These are phyloP conservation scores for Sporormia fimetaria DNA, from an alignment of 495 filamentous ascomycete genomes.

Conservation along the genomic window DNA sequence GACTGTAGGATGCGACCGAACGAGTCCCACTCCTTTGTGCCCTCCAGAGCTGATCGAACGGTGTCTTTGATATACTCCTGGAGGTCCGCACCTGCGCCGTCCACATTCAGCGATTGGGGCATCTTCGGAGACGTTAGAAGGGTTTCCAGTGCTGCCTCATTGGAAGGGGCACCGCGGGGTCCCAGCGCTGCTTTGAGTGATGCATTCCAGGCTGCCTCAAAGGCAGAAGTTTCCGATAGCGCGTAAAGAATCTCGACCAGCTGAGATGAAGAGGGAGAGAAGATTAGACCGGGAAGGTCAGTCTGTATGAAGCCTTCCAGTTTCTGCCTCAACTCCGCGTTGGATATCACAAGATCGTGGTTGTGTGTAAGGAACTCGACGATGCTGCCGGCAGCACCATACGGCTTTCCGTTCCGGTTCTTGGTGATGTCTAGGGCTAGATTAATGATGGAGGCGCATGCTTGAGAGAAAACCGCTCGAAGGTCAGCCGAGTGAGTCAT, in stretches of 20 bases:
- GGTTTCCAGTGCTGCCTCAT: slow-evolving; percentile 24
- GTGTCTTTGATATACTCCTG: slow-evolving; percentile 27
- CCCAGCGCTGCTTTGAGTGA: slow-evolving; percentile 25
- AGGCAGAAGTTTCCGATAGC: slow-evolving; percentile 17
- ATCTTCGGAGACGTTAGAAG: slow-evolving; percentile 29
- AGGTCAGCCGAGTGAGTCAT: slow-evolving; percentile 17
- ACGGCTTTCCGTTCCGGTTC: slow-evolving; percentile 67
- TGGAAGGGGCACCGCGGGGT: slow-evolving; percentile 25
- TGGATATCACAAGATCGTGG: slow-evolving; percentile 18
- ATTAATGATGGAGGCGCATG: slow-evolving; percentile 34
- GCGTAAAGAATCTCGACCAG: slow-evolving; percentile 27
- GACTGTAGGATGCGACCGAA: slow-evolving; percentile 19
- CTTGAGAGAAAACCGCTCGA: slow-evolving; percentile 26
- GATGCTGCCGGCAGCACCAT: slow-evolving; percentile 59
- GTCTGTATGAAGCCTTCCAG: slow-evolving; percentile 38
- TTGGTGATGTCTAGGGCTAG: slow-evolving; percentile 41
- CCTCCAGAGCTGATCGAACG: slow-evolving; percentile 15
- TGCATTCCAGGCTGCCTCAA: slow-evolving; percentile 25
- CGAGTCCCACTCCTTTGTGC: slow-evolving; percentile 23
- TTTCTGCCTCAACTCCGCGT: slow-evolving; percentile 13
- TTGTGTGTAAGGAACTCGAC: slow-evolving; percentile 36
- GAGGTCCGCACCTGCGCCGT: slow-evolving; percentile 20
- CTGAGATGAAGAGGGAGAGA: slow-evolving; percentile 43
- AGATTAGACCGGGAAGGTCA: slow-evolving; percentile 41
- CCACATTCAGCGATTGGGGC: slow-evolving; percentile 15